Percentiles rank a stretch among this genome's conserved stretches.
Conservation (phyloP, 2,329 filamentous ascomycete species). For the Pseudogymnoascus sp. region DNA sequence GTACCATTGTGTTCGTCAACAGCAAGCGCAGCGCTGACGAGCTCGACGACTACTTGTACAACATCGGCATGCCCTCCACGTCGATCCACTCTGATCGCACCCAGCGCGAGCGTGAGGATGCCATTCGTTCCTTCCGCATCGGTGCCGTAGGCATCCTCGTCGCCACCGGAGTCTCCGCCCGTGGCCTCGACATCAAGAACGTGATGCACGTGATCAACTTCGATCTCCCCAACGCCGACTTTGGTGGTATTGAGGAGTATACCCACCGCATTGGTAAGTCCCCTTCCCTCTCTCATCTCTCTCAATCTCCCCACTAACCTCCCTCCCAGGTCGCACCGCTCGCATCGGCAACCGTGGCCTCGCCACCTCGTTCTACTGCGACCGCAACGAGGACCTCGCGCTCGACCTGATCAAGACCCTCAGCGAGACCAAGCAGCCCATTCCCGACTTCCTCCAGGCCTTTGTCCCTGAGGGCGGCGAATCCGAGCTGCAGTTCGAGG, state of each 20-base stretch:
- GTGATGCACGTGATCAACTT: conserved; percentile 92
- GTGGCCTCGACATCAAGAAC: conserved; percentile 81
- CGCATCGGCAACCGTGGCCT: conserved; percentile 83
- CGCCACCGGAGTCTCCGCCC: conserved; percentile 77
- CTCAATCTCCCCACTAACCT: conserved; percentile 12
- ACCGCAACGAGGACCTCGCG: conserved; percentile 65
- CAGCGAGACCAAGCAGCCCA: conserved; percentile 65
- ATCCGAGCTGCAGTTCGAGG: conserved; percentile 20
- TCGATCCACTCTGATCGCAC: conserved; percentile 85
- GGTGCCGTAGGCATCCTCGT: conserved; percentile 73
- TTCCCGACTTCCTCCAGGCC: conserved; percentile 73
- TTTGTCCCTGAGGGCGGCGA: conserved; percentile 46
- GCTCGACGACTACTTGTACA: conserved; percentile 81
- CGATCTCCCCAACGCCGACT: conserved; percentile 64
- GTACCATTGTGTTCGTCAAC: conserved; percentile 89
- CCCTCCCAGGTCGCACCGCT: conserved; percentile 67
- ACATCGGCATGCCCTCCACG: conserved; percentile 68
- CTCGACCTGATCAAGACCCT: conserved; percentile 71
- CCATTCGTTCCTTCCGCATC: conserved; percentile 73
- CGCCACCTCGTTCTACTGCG: conserved; percentile 83
- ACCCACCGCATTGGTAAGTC: conserved; percentile 80
- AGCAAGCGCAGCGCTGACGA: conserved; percentile 69
- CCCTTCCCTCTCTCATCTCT: neutral
- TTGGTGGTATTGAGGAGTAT: conserved; percentile 91
- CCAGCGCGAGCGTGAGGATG: conserved; percentile 85